These are phyloP conservation scores for Scolecobasidium constrictum DNA, from an alignment of 2,329 filamentous ascomycete genomes.

Conservation along the genomic window DNA sequence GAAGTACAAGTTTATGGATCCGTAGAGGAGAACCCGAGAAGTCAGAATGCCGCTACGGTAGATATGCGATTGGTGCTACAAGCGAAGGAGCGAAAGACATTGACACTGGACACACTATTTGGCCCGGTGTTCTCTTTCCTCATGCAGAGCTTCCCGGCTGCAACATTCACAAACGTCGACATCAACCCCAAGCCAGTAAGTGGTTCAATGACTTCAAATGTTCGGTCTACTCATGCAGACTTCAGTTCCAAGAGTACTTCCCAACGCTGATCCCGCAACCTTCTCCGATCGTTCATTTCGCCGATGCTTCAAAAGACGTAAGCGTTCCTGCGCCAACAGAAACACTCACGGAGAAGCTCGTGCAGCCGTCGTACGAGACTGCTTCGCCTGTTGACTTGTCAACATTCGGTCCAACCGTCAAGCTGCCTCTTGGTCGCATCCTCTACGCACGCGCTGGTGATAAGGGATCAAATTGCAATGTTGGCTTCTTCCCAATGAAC, in stretches of 20 bases:
- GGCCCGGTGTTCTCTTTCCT: constrained; percentile 12
- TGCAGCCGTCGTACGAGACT: constrained; percentile 21
- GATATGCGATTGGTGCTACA: constrained; percentile 24
- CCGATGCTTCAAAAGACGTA: constrained; percentile 5
- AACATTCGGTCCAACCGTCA: constrained; percentile 24
- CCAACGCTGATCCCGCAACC: constrained; percentile 14
- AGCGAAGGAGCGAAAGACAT: constrained; percentile 12
- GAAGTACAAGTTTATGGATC: constrained; percentile 22
- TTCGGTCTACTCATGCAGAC: too few species aligned
- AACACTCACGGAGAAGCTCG: constrained; percentile 9
- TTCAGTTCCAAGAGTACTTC: constrained; percentile 13
- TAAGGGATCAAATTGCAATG: constrained; percentile 17
- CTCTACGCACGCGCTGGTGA: constrained; percentile 19
- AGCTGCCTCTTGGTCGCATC: constrained; percentile 25
- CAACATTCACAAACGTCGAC: constrained; percentile 6
- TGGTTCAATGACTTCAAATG: too few species aligned
- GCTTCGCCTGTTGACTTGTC: constrained; percentile 14
- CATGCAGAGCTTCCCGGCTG: constrained; percentile 13
- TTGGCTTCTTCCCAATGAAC: constrained; percentile 11
- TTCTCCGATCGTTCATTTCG: constrained; percentile 5
- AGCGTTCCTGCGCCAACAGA: constrained; percentile 9
- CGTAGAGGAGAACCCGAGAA: constrained; percentile 17
- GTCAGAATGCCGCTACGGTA: constrained; percentile 24
- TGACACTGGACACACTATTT: constrained; percentile 2
- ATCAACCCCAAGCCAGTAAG: constrained; percentile 3